phyloP scores from a whole-genome alignment of 179 eudicot species.

The Camellia oleifera region DNA sequence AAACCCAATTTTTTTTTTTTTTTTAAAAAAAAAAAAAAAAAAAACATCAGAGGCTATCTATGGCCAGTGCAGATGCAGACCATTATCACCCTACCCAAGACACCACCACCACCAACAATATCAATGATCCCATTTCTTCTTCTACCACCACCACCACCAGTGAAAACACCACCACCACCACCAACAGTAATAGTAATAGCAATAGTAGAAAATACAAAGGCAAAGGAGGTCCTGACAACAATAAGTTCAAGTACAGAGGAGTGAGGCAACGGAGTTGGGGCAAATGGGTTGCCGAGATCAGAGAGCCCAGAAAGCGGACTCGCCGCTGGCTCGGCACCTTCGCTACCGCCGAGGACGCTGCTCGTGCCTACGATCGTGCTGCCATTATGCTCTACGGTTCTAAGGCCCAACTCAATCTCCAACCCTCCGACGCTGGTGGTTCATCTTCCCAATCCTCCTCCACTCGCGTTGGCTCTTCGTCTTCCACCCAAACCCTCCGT shows the following conservation, averaged over 20 bases:
- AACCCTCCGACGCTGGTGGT: conserved; percentile 30
- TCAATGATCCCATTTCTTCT: neutral
- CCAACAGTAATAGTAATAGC: conserved; percentile 11
- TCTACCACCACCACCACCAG: neutral
- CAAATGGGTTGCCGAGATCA: conserved; percentile 96
- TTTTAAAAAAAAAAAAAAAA: too few relatives aligned
- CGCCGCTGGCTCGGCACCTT: conserved; percentile 95
- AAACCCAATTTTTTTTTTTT: neutral
- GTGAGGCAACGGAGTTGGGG: conserved; percentile 98
- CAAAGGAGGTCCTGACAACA: conserved; percentile 85
- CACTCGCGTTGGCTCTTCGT: conserved; percentile 26
- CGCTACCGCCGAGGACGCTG: conserved; percentile 93
- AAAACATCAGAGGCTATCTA: neutral
- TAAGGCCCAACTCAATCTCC: conserved; percentile 80
- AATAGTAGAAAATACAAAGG: conserved; percentile 38
- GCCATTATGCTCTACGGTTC: conserved; percentile 73
- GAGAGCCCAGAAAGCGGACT: conserved; percentile 75
- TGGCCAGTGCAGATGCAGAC: conserved; percentile 28
- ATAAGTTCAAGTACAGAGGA: conserved; percentile 73
- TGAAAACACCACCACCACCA: neutral
- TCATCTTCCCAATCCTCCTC: conserved; percentile 29
- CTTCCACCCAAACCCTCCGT: conserved; percentile 54
- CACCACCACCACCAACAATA: neutral
- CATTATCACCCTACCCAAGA: conserved; percentile 22
- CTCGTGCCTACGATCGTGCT: conserved; percentile 93